phyloP scores from a whole-genome alignment of 495 filamentous ascomycete species.

The Tuber aestivum region DNA sequence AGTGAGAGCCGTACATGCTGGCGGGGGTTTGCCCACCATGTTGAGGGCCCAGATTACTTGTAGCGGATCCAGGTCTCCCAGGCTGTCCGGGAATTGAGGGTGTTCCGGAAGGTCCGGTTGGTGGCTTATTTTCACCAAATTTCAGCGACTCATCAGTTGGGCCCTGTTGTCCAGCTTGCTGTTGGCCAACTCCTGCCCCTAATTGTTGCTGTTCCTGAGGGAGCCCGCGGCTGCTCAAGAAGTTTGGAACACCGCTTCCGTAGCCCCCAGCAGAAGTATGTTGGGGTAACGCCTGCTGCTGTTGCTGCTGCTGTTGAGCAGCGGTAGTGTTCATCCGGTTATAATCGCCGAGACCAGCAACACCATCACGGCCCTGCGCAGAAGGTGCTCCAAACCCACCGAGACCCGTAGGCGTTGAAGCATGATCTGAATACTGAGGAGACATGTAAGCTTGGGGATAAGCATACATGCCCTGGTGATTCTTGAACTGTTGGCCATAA shows the following conservation, averaged over 20 bases:
- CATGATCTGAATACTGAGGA: constrained; percentile 38
- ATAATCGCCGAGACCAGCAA: constrained; percentile 35
- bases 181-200: constrained; percentile 33
- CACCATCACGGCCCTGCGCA: constrained; percentile 38
- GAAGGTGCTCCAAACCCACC: constrained; percentile 41
- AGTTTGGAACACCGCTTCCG: constrained; percentile 37
- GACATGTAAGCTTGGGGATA: constrained; percentile 41
- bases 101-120: constrained; percentile 41
- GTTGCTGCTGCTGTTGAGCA: constrained; percentile 38
- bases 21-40: constrained; percentile 35
- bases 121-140: constrained; percentile 43
- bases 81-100: constrained; percentile 41
- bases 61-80: constrained; percentile 40
- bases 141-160: constrained; percentile 42
- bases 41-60: constrained; percentile 39
- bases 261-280: constrained; percentile 37
- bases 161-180: constrained; percentile 35
- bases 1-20: constrained; percentile 38
- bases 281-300: constrained; percentile 40
- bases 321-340: constrained; percentile 35
- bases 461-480: constrained; percentile 41
- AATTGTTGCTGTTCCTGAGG: constrained; percentile 42
- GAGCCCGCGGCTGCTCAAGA: constrained; percentile 35
- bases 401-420: constrained; percentile 35
- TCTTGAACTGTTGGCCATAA: constrained; percentile 39